A percentile compares a stretch with the other conserved stretches of the same genome.
These are phyloP conservation scores for Pythium dissimile DNA, from an alignment of 352 stramenopile species.

Conservation along the genomic window DNA sequence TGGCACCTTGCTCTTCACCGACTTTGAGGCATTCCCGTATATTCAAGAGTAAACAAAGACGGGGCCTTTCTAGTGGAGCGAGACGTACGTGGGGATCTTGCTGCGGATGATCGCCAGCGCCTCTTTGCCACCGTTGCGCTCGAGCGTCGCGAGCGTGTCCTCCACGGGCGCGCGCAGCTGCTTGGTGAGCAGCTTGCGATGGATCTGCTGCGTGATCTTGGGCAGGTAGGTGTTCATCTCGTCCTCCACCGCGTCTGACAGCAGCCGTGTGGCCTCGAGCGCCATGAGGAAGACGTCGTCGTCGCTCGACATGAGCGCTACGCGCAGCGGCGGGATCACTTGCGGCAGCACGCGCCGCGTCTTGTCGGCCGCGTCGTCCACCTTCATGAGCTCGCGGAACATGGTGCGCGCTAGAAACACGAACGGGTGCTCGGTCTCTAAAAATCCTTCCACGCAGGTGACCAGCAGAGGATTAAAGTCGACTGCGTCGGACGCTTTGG, in stretches of 20 bases:
- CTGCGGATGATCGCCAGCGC: constrained; percentile 68
- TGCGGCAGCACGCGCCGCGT: constrained; percentile 48
- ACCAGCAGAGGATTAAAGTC: constrained; percentile 69
- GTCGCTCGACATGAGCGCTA: constrained; percentile 62
- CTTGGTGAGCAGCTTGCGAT: constrained; percentile 66
- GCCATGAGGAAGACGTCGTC: constrained; percentile 71
- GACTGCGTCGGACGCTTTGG: constrained; percentile 48
- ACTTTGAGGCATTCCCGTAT: constrained; percentile 73
- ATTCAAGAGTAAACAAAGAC: constrained; percentile 53
- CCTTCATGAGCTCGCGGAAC: constrained; percentile 68
- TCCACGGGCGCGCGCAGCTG: constrained; percentile 48
- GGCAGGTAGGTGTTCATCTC: constrained; percentile 76
- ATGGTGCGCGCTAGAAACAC: constrained; percentile 71
- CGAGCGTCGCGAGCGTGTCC: constrained; percentile 58
- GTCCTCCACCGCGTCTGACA: constrained; percentile 59
- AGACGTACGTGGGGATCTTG: constrained; percentile 79
- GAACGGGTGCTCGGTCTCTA: constrained; percentile 72
- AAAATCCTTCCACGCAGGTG: constrained; percentile 67
- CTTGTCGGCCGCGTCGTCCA: constrained; percentile 62
- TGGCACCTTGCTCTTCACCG: constrained; percentile 53
- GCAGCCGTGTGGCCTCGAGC: constrained; percentile 57
- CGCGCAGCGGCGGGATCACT: constrained; percentile 54
- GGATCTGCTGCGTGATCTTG: constrained; percentile 77
- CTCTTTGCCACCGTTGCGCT: constrained; percentile 72
- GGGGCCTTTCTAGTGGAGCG: constrained; percentile 33